Evolutionary conservation across 2,329 filamentous ascomycete genomes (phyloP).

Genomic region (Exophiala dermatitidis): DNA sequence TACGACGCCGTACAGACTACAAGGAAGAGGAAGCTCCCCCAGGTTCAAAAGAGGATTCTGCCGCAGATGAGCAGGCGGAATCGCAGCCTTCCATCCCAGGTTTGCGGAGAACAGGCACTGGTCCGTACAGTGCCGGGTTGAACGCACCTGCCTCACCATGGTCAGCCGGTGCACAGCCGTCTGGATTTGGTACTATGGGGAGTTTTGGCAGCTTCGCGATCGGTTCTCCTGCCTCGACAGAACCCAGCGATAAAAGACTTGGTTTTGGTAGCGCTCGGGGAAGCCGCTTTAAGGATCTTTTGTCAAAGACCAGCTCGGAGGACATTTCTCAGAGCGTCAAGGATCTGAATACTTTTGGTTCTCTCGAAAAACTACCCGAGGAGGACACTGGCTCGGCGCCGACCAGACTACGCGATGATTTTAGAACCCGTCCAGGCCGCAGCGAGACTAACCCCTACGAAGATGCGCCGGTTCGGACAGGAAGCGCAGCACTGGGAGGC

Average conservation of each 20-base stretch:
- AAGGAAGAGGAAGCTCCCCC: conserved; percentile 42
- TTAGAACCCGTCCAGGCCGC: conserved; percentile 43
- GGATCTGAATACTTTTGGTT: conserved; percentile 49
- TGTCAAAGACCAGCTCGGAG: conserved; percentile 69
- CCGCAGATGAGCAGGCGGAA: conserved; percentile 38
- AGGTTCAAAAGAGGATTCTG: conserved; percentile 46
- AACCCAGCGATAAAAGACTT: conserved; percentile 58
- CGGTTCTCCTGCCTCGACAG: conserved; percentile 44
- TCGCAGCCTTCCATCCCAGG: conserved; percentile 45
- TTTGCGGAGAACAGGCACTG: conserved; percentile 51
- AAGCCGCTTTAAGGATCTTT: conserved; percentile 77
- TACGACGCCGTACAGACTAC: conserved; percentile 56
- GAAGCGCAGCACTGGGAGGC: conserved; percentile 64
- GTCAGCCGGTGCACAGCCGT: conserved; percentile 52
- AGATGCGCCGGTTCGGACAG: conserved; percentile 45
- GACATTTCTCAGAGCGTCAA: conserved; percentile 48
- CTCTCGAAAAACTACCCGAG: conserved; percentile 49
- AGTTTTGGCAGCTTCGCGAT: conserved; percentile 88
- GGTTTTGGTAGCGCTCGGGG: conserved; percentile 61
- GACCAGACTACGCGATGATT: conserved; percentile 45
- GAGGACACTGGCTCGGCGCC: conserved; percentile 40
- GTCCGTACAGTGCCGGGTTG: conserved; percentile 46
- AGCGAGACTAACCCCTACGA: conserved; percentile 44
- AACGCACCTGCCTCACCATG: conserved; percentile 50
- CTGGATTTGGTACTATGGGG: conserved; percentile 66